phyloP scores from a whole-genome alignment of 352 stramenopile species.

The Pythium aphanidermatum region DNA sequence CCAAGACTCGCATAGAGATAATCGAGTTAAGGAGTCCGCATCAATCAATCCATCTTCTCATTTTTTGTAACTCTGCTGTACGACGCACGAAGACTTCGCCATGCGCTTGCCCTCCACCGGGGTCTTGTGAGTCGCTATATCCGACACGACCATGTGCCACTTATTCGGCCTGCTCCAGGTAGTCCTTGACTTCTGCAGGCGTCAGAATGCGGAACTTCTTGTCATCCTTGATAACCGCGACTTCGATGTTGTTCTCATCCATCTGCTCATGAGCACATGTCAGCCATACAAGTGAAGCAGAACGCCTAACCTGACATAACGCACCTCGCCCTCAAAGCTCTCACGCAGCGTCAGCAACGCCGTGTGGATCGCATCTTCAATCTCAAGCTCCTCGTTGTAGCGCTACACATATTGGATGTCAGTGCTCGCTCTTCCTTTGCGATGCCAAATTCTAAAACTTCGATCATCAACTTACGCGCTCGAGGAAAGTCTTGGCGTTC shows the following conservation, averaged over 20 bases:
- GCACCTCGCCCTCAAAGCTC: conserved; percentile 95
- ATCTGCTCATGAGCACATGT: conserved; percentile 73
- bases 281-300: neutral
- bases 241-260: conserved; percentile 98
- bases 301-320: conserved; percentile 4
- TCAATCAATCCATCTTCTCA: no score
- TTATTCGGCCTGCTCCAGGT: conserved; percentile 99
- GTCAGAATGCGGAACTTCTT: conserved; percentile 97
- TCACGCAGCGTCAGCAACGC: conserved; percentile 98
- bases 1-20: conserved; percentile 20
- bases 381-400: conserved; percentile 97
- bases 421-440: neutral
- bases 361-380: conserved; percentile 99
- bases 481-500: conserved; percentile 99
- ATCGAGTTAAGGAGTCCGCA: no score
- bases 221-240: conserved; percentile 96
- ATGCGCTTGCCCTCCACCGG: no score
- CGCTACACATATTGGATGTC: conserved; percentile 29
- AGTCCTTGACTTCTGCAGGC: conserved; percentile 98
- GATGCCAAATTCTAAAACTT: neutral
- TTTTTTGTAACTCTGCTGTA: no score
- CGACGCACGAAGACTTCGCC: no score
- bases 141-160: no score
- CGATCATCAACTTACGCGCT: conserved; percentile 86
- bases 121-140: no score